Base-by-base conservation (phyloP, 345 rosid species). In the Rhodamnia argentea region DNA sequence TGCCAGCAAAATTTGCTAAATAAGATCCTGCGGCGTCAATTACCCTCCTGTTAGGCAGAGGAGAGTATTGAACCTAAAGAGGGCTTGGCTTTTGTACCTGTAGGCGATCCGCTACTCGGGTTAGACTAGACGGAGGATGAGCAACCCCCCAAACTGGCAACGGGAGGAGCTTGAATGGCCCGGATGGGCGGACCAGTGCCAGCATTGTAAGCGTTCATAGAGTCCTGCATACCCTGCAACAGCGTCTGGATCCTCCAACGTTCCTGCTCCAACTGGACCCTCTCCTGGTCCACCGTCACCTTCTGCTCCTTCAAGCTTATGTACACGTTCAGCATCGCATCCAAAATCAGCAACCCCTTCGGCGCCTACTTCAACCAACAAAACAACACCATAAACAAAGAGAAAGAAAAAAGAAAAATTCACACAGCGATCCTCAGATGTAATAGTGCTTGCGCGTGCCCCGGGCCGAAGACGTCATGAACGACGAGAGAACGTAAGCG, bases 201-300 rank as follows among this genome's bases (percentile, higher is more conserved):
- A 11, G 92, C 87, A 83, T 96, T 97, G 88, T 93, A 96, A 86
- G 87, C 84, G 76, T 91, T 92, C 98, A 97, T 91, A 22, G 90
- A 95, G 76, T 89, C 90, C 78, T 97, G 98, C 96, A 96, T 93
- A 4, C 97, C 95, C 42, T 92, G 93, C 87, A 97, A 84, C 4
- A 97, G 93, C 23, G 88, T 59, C 6, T 94, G 95, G 50, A 96
- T 93, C 92, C 99, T 93, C 47, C 85, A 26, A 26, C 89, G 95
- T 85, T 97, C 98, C 22, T 91, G 93, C 82, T 94, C 96, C 89
- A 97, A 85, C 55, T 90, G 87, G 42, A 70, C 90, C 89, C 85
- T 91, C 89, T 96, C 98, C 53, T 92, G 96, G 52, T 93, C 95
- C 85, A 95, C n/a, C 51, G 83, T 76, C 86, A 92, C 93, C 83